Evolutionary conservation across 345 rosid species (phyloP), one percentile per base, ranked within the genome.

Genomic region (Salix viminalis): DNA sequence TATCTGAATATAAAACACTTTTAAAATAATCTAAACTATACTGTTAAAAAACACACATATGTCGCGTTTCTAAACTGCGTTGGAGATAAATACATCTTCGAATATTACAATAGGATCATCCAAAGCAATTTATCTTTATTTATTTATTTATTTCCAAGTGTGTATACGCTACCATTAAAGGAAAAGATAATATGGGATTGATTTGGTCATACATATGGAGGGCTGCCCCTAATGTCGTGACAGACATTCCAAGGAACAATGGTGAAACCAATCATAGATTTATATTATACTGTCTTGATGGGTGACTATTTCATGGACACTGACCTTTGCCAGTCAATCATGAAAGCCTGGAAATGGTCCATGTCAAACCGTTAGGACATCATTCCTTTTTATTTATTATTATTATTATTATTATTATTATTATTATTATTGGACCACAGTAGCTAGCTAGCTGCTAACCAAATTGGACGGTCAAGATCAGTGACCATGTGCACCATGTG

Each of bases 361-460:
- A n/a, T 2, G 23, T n/a, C 62, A 56, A n/a, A n/a, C 28, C 62
- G 62, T 56, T 56, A 56, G 28, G 62, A 37, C 19, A 26, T 6
- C 10, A 65, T 65, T 39, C 37, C 6, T 34, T 34, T 34, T 5
- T 34, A 18, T 14, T 46, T 32, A 41, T 34, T 34, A 2, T 30
- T 30, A 0, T 30, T 32, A 4, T 32, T 26, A 23, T 30, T 32
- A 41, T 34, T 34, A 2, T 30, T 30, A 0, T 30, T 32, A 4
- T 32, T 26, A 23, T 30, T 32, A 23, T 46, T 32, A 41, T 9
- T 61, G 91, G 88, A 80, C 89, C 88, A 76, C 82, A 7, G 1
- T 52, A 6, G 58, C 23, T 6, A 19, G 60, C 60, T 52, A 52
- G 60, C 23, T 0, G n/a, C 60, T 7, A 2, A 21, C 7, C 60